Evolutionary conservation across 2,329 filamentous ascomycete genomes (phyloP).

Genomic region (Chaetomium globosum): DNA sequence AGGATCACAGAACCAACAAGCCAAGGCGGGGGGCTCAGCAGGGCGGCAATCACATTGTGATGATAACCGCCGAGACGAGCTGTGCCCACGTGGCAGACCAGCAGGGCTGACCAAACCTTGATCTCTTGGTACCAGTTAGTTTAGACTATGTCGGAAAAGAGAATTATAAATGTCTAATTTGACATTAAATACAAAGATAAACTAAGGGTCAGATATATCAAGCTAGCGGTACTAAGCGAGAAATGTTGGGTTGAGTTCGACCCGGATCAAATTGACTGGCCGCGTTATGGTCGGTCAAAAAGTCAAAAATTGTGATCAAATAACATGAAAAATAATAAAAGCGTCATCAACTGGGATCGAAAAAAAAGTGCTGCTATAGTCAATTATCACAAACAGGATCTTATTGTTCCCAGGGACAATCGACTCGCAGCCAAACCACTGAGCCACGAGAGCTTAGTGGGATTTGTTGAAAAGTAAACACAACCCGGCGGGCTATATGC

Average conservation of each 20-base stretch:
- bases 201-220: neutral
- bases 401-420: neutral
- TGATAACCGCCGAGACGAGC: conserved; percentile 5
- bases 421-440: neutral
- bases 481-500: neutral
- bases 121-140: neutral
- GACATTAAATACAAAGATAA: neutral
- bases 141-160: neutral
- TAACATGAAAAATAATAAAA: neutral
- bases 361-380: neutral
- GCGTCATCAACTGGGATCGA: neutral
- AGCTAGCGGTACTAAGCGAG: neutral
- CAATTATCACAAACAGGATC: neutral
- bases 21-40: neutral
- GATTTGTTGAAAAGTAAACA: neutral
- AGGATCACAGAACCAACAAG: neutral
- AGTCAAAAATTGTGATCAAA: neutral
- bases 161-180: neutral
- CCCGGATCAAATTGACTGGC: neutral
- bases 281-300: neutral
- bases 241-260: neutral
- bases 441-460: neutral
- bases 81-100: conserved; percentile 20
- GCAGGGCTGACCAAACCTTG: neutral
- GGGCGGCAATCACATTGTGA: neutral